Evolutionary conservation across 257 asterid genomes (phyloP), one percentile per base, ranked within the genome.

Genomic region (Thymus mandschuricus): DNA sequence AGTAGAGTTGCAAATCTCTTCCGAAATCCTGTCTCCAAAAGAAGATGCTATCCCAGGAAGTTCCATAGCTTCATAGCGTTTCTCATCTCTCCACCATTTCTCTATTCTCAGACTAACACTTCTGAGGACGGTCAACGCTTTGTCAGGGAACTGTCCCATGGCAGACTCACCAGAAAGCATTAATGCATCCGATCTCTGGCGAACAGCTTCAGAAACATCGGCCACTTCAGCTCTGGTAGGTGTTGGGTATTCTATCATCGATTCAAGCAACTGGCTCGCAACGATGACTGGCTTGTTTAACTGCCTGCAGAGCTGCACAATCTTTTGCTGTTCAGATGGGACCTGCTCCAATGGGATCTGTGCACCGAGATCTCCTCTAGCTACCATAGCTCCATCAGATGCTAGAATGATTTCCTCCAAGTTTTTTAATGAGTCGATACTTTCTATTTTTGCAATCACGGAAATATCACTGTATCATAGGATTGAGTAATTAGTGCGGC

Each of bases 161-260:
- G 99, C 99, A 33, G 99, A 92, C 81, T 95, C 99, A 65, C 99
- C 99, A 21, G 99, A 95, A 34, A 95, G 98, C 99, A 95, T 95
- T 72, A 95, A 76, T 56, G 98, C 99, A 64, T 95, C 99, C 50
- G 98, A 80, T 51, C 91, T 86, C 76, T 92, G 97, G 78, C 97
- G 86, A 67, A 95, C 99, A 44, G 99, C 98, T 87, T 95, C 99
- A 55, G 99, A 95, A 68, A 95, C 90, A 48, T 95, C 99, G 44
- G 99, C 99, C 45, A 95, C 99, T 83, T 95, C 99, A 61, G 99
- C 98, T 81, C 99, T 86, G 46, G 99, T 95, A 29, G 99, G 99
- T 1, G 97, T 95, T 4, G 99, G 99, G 75, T 95, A 95, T 79
- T 95, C 98, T 59, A 95, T 95, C 99, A 95, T 95, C 8, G 99